Conservation (phyloP, 2,329 filamentous ascomycete species). For the Biscogniauxia sp. region DNA sequence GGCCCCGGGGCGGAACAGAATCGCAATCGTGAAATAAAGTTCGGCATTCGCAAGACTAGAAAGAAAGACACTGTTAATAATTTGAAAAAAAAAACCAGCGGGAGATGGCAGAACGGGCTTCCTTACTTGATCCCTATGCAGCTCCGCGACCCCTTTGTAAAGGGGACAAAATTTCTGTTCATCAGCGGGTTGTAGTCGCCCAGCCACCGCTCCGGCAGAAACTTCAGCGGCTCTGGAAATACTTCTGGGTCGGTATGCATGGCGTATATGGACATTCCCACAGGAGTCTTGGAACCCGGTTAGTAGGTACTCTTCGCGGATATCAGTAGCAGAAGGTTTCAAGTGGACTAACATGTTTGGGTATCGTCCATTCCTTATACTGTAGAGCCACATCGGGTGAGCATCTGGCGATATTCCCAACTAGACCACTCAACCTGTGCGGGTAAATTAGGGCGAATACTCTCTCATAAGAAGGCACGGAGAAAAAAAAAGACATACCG, state of each 20-base stretch:
- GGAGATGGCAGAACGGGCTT: neutral
- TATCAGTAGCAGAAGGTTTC: no score
- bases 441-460: no score
- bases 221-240: slow-evolving; percentile 3
- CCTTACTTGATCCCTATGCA: slow-evolving; percentile 9
- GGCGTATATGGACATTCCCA: slow-evolving; percentile 5
- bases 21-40: neutral
- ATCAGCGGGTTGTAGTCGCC: slow-evolving; percentile 3
- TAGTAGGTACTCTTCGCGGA: no score
- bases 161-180: slow-evolving; percentile 2
- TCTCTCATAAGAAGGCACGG: neutral
- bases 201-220: slow-evolving; percentile 5
- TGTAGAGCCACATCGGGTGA: neutral
- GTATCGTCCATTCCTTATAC: neutral
- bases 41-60: neutral
- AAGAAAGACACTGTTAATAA: neutral
- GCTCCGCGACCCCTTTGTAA: slow-evolving; percentile 2
- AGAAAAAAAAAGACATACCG: neutral
- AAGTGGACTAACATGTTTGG: neutral
- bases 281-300: neutral
- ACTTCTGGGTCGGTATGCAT: slow-evolving; percentile 6
- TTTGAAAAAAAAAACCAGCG: neutral
- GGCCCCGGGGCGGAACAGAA: neutral
- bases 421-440: no score
- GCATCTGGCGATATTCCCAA: no score